Evolutionary conservation across 2,329 filamentous ascomycete species (phyloP).

Genomic region (Acrocalymma vagum): DNA sequence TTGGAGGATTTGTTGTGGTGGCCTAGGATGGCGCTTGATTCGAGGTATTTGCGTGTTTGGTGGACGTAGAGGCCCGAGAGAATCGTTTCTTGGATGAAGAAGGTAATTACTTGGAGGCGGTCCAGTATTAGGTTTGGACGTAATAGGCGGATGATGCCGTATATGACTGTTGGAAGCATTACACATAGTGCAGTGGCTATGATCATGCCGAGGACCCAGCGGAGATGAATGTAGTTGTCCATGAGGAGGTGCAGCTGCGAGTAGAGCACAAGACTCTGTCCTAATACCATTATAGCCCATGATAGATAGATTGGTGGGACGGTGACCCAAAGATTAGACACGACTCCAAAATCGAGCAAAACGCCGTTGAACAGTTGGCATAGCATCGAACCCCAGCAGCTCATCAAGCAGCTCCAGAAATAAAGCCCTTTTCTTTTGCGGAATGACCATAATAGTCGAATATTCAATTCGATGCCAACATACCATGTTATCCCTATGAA

Average conservation of each 20-base stretch:
- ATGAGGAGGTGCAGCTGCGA: constrained; percentile 68
- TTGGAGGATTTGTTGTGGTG: too few relatives aligned
- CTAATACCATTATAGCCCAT: constrained; percentile 69
- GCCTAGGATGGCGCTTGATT: too few relatives aligned
- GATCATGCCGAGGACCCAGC: constrained; percentile 64
- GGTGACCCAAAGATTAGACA: too few relatives aligned
- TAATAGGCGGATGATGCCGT: constrained; percentile 53
- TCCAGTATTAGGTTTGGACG: constrained; percentile 37
- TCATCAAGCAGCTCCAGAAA: constrained; percentile 57
- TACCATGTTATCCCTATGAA: too few relatives aligned
- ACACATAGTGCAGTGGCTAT: constrained; percentile 60
- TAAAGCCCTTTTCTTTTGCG: constrained; percentile 55
- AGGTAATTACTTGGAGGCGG: constrained; percentile 52
- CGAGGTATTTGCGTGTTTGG: too few relatives aligned
- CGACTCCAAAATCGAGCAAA: too few relatives aligned
- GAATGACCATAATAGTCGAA: too few relatives aligned
- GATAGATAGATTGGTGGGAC: constrained; percentile 62
- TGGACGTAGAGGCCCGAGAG: constrained; percentile 59
- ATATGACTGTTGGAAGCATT: constrained; percentile 62
- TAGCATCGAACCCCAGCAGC: constrained; percentile 53
- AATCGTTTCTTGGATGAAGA: constrained; percentile 47
- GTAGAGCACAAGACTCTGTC: constrained; percentile 67
- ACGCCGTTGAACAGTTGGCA: constrained; percentile 54
- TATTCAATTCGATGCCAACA: too few relatives aligned
- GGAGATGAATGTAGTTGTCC: constrained; percentile 58